A percentile compares a stretch with the other conserved stretches of the same genome.
phyloP scores from a whole-genome alignment of 1,284 basidiomycete species.

The Hymenochaete sp. region DNA sequence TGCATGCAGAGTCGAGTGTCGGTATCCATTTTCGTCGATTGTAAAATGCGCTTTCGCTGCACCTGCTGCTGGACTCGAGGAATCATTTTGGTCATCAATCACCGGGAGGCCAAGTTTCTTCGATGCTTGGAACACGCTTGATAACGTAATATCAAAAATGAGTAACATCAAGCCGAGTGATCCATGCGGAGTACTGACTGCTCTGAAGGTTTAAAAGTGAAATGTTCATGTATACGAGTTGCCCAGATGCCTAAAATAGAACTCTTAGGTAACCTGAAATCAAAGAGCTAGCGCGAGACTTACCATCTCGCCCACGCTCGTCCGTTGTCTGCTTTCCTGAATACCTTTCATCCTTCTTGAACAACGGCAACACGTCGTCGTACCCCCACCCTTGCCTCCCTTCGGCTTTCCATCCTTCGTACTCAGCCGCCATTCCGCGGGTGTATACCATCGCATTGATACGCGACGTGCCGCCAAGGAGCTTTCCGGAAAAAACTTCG shows the following conservation, averaged over 20 bases:
- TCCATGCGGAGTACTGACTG: too few species aligned
- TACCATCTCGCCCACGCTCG: too few species aligned
- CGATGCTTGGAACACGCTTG: too few species aligned
- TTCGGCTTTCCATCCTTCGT: conserved; percentile 29
- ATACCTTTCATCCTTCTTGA: conserved; percentile 31
- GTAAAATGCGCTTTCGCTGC: conserved; percentile 22
- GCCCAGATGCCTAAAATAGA: too few species aligned
- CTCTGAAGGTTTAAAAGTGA: too few species aligned
- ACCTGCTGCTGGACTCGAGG: conserved; percentile 21
- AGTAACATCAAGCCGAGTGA: too few species aligned
- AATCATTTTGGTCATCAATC: conserved; percentile 26
- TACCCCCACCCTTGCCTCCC: conserved; percentile 32
- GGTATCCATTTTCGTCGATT: conserved; percentile 22
- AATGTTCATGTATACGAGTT: too few species aligned
- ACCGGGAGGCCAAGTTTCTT: conserved; percentile 23
- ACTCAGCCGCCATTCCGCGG: conserved; percentile 31
- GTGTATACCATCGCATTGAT: conserved; percentile 37
- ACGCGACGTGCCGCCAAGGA: conserved; percentile 34
- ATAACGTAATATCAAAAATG: too few species aligned
- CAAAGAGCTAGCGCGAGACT: too few species aligned
- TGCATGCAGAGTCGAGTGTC: conserved; percentile 24
- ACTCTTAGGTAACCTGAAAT: too few species aligned
- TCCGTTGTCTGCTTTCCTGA: too few species aligned
- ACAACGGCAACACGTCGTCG: conserved; percentile 30
- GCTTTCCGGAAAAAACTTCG: conserved; percentile 31